A percentile compares a stretch with the other conserved stretches of the same genome.
Evolutionary conservation across 345 rosid genomes (phyloP).

Genomic region (Barbarea vulgaris): DNA sequence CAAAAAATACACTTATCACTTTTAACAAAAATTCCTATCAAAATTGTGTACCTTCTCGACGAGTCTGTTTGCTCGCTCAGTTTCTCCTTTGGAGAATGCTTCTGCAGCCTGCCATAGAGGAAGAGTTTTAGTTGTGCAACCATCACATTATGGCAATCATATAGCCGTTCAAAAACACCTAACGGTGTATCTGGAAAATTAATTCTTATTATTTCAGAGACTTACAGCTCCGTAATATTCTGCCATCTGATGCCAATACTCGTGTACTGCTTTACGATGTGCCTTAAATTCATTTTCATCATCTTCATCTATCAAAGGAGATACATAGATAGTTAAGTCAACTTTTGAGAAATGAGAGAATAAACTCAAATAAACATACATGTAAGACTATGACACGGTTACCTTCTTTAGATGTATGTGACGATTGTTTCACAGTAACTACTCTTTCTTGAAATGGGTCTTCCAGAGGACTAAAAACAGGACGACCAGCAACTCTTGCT

Average conservation of each 20-base stretch:
- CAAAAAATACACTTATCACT: background rate
- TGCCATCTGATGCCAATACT: constrained; percentile 57
- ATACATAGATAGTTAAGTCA: constrained; percentile 27
- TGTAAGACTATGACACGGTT: constrained; percentile 8
- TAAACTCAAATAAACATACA: constrained; percentile 13
- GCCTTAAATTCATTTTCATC: constrained; percentile 51
- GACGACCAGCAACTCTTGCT: constrained; percentile 44
- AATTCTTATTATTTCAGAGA: constrained; percentile 4
- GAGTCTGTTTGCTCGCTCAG: constrained; percentile 54
- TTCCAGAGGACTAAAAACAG: constrained; percentile 40
- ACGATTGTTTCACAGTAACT: constrained; percentile 30
- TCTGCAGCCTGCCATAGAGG: constrained; percentile 54
- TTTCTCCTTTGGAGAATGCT: constrained; percentile 55
- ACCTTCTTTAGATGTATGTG: constrained; percentile 45
- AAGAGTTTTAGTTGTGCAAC: constrained; percentile 22
- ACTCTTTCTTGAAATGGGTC: constrained; percentile 40
- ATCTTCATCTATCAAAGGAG: constrained; percentile 41
- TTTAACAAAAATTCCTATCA: constrained; percentile 6
- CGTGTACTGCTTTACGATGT: constrained; percentile 61
- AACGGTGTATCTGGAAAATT: background rate
- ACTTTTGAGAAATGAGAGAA: constrained; percentile 4
- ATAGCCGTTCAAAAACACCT: background rate
- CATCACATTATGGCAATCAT: constrained; percentile 26
- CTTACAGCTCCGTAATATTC: constrained; percentile 71
- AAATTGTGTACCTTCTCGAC: constrained; percentile 46